Conservation (phyloP, 2,329 filamentous ascomycete genomes). For the Arthrobotrys pseudoclavata region DNA sequence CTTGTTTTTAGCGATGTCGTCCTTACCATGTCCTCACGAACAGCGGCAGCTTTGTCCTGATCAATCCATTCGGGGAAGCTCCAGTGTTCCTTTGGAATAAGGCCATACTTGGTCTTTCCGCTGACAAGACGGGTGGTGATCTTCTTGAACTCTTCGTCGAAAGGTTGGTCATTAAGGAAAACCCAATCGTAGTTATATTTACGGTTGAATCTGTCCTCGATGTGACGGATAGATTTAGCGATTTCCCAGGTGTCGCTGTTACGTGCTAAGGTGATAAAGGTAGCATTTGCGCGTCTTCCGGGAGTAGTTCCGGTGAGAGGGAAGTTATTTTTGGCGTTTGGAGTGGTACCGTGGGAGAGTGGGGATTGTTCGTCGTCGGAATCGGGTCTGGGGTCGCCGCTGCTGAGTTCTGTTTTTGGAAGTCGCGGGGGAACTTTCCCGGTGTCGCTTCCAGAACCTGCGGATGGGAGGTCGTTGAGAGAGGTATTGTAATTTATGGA, state of each 20-base stretch:
- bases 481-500: slow-evolving; percentile 24
- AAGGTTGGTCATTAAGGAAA: slow-evolving; percentile 95
- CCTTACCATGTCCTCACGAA: slow-evolving; percentile 88
- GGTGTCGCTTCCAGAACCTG: slow-evolving; percentile 23
- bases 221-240: slow-evolving; percentile 91
- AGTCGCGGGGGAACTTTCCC: slow-evolving; percentile 48
- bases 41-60: slow-evolving; percentile 89
- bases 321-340: slow-evolving; percentile 62
- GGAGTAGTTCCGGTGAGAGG: slow-evolving; percentile 59
- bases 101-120: slow-evolving; percentile 89
- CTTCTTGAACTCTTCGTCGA: slow-evolving; percentile 93
- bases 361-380: slow-evolving; percentile 26
- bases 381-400: slow-evolving; percentile 14
- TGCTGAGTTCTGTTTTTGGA: slow-evolving; percentile 55
- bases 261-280: slow-evolving; percentile 93
- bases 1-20: not conserved
- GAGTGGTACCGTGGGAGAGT: slow-evolving; percentile 41
- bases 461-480: slow-evolving; percentile 25
- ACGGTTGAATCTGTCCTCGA: slow-evolving; percentile 98
- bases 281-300: slow-evolving; percentile 84
- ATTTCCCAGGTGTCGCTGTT: slow-evolving; percentile 98
- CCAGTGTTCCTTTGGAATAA: slow-evolving; percentile 94
- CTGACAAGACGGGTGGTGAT: slow-evolving; percentile 91
- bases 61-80: slow-evolving; percentile 97
- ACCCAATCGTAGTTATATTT: slow-evolving; percentile 99